Conservation (phyloP, 1,139 yeast genomes). For the Kurtzmaniella natalensis region DNA sequence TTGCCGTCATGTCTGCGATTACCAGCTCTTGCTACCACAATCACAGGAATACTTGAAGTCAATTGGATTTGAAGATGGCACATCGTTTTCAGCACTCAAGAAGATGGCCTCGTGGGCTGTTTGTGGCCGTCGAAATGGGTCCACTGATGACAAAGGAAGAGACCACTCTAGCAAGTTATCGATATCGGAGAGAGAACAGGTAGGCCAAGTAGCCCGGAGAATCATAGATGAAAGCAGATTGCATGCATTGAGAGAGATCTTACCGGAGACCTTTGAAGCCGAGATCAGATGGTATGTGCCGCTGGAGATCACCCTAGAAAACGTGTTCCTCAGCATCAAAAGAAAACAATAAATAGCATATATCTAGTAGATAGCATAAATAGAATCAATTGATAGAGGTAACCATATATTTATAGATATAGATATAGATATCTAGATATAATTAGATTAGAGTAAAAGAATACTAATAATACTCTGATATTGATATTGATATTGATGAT, state of each 20-base stretch:
- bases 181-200: conserved; percentile 42
- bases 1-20: conserved; percentile 80
- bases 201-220: conserved; percentile 68
- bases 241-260: conserved; percentile 37
- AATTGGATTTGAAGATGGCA: conserved; percentile 25
- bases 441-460: background rate
- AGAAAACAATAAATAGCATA: background rate
- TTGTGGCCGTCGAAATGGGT: conserved; percentile 50
- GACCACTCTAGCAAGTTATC: conserved; percentile 39
- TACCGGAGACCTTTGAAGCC: conserved; percentile 31
- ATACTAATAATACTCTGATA: no score
- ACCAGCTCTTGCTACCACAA: conserved; percentile 47
- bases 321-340: conserved; percentile 47
- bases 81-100: conserved; percentile 51
- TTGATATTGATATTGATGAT: no score
- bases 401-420: background rate
- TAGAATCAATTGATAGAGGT: background rate
- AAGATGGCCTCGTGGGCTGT: conserved; percentile 88
- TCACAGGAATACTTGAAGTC: conserved; percentile 37
- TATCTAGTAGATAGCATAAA: no score
- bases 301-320: conserved; percentile 60
- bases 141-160: conserved; percentile 19
- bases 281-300: conserved; percentile 58
- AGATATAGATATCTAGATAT: background rate
- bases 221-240: conserved; percentile 56